Base-by-base conservation (phyloP, 176 grass and related monocot genomes). In the Poa annua region DNA sequence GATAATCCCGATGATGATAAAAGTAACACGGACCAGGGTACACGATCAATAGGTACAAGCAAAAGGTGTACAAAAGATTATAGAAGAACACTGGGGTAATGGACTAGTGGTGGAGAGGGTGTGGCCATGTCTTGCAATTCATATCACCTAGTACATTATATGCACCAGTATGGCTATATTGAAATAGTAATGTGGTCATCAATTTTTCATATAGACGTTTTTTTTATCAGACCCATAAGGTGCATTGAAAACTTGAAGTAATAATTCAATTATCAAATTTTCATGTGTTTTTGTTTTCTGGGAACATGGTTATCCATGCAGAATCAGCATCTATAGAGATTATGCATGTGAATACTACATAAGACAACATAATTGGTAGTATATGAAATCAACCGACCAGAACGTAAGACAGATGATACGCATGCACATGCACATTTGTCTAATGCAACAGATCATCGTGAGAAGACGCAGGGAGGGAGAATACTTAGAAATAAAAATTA, bases 371-470 rank as follows among this genome's bases (percentile, higher is more conserved):
- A 82, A 26, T 21, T 62, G 80, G 11, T 22, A 55, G 11, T 22
- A 55, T 54, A 34, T 5, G 6, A 73, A 84, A 74, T 47, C 4
- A 35, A 71, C 49, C 10, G 3, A 60, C 13, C 39, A 4, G 11
- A 86, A 55, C 52, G 8, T n/a, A 8, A 11, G 78, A 71, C 19
- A 15, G 4, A 62, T 15, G 74, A 41, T 66, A 15, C 1, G 0
- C 16, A 80, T 65, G 26, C 15, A 8, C 16, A 80, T 65, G 26
- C 15, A 8, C 7, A 33, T 33, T 42, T 81, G 34, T 25, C 11
- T 52, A 63, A 81, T 38, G 8, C 36, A 74, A 78, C 6, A 50
- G 45, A 32, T 57, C 36, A 63, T 71, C 33, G 29, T 50, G 60
- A 60, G 24, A 33, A 24, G 10, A 45, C 33, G 24, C 4, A 74